Evolutionary conservation across 1,284 basidiomycete species (phyloP).

Genomic region (Microbotryomycetes sp.): DNA sequence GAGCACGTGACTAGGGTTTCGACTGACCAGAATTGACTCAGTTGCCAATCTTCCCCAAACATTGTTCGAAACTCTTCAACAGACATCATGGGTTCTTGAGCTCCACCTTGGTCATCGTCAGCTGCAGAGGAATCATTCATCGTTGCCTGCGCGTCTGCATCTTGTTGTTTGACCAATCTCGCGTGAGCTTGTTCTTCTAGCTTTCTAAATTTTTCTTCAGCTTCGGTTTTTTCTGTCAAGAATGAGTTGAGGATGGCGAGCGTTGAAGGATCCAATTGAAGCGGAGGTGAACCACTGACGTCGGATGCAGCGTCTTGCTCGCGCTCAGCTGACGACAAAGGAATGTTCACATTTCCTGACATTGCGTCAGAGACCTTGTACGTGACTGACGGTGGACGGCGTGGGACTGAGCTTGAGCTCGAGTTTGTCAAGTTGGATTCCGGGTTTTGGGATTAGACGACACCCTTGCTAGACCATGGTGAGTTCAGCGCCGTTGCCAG

Average conservation of each 20-base stretch:
- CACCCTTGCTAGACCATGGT: too few relatives aligned
- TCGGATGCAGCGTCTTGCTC: background rate
- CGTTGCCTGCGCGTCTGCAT: constrained; percentile 20
- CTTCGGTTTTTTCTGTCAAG: constrained; percentile 36
- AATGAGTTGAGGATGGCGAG: constrained; percentile 39
- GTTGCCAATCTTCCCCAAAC: constrained; percentile 37
- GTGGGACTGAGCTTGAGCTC: too few relatives aligned
- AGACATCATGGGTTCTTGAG: constrained; percentile 34
- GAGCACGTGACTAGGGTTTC: constrained; percentile 7
- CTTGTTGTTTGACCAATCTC: constrained; percentile 7
- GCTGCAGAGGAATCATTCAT: constrained; percentile 25
- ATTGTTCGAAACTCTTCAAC: constrained; percentile 36
- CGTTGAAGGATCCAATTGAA: constrained; percentile 38
- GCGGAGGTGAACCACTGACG: constrained; percentile 20
- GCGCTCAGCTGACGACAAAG: background rate
- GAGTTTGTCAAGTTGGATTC: too few relatives aligned
- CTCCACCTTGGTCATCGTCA: constrained; percentile 15
- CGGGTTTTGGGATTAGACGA: too few relatives aligned
- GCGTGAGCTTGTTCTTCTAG: constrained; percentile 24
- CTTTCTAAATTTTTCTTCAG: constrained; percentile 35
- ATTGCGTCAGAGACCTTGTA: too few relatives aligned
- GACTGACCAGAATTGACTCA: constrained; percentile 31
- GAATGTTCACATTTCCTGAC: background rate
- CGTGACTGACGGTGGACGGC: too few relatives aligned
- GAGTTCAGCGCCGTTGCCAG: too few relatives aligned